phyloP scores from a whole-genome alignment of 1,284 basidiomycete species.

The Termitomyces sp. region DNA sequence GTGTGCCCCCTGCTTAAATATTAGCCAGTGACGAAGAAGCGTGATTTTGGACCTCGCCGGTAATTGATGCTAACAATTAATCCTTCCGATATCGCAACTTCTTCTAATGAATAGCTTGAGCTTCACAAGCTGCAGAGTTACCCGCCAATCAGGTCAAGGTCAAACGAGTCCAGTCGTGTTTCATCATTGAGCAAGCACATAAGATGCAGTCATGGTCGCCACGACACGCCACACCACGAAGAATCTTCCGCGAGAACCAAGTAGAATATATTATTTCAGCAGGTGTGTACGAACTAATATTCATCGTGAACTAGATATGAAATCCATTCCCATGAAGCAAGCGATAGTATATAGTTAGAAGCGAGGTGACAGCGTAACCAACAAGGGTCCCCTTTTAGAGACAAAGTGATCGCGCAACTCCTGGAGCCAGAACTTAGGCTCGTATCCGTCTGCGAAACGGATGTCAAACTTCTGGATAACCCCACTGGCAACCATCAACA shows the following conservation, averaged over 20 bases:
- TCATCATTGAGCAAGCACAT: neutral
- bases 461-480: constrained; percentile 28
- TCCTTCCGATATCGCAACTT: neutral
- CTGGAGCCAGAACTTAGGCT: constrained; percentile 24
- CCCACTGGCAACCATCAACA: constrained; percentile 25
- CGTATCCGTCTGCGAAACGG: constrained; percentile 26
- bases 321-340: neutral
- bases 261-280: neutral
- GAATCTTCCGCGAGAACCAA: neutral
- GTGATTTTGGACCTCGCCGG: neutral
- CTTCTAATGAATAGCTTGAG: neutral
- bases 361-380: constrained; percentile 5
- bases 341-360: neutral
- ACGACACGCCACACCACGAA: neutral
- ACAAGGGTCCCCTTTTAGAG: constrained; percentile 18
- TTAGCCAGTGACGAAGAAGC: neutral
- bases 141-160: neutral
- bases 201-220: neutral
- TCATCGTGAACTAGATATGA: neutral
- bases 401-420: constrained; percentile 28
- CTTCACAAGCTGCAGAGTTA: neutral
- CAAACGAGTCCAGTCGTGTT: neutral
- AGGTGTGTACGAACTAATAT: neutral
- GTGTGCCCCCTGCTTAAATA: neutral
- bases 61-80: neutral